A percentile compares a stretch with the other conserved stretches of the same genome.
Evolutionary conservation across 1,139 yeast genomes (phyloP).

Genomic region (Scheffersomyces illinoinensis): DNA sequence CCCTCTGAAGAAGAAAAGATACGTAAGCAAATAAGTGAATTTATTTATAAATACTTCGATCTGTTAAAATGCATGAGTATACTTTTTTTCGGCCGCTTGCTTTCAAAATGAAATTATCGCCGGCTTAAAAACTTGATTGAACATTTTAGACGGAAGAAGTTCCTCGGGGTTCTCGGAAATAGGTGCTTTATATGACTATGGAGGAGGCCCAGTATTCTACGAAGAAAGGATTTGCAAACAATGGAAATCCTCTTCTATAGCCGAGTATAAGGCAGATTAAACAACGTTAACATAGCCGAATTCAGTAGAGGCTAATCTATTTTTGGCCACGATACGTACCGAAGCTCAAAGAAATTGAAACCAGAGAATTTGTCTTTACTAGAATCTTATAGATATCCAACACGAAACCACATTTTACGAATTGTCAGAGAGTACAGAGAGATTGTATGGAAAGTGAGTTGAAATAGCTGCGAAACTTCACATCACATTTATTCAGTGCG

Average conservation of each 20-base stretch:
- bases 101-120: too few species aligned
- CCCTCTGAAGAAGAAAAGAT: too few species aligned
- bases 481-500: background rate
- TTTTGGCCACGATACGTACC: background rate
- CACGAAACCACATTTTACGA: background rate
- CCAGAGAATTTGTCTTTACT: too few species aligned
- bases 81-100: background rate
- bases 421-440: background rate
- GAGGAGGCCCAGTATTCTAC: background rate
- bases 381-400: background rate
- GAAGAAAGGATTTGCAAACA: background rate
- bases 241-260: background rate
- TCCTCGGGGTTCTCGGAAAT: background rate
- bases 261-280: background rate
- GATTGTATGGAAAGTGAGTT: background rate
- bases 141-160: background rate
- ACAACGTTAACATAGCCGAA: background rate
- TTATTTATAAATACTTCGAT: too few species aligned
- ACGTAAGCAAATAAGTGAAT: too few species aligned
- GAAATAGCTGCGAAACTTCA: background rate
- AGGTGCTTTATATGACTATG: background rate
- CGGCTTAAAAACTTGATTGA: too few species aligned
- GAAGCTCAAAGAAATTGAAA: too few species aligned
- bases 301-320: background rate
- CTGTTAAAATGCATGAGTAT: too few species aligned